Percentiles rank a stretch among this genome's conserved stretches.
These are phyloP conservation scores for Sporisorium sorghi DNA, from an alignment of 1,284 basidiomycete species.

Conservation along the genomic window DNA sequence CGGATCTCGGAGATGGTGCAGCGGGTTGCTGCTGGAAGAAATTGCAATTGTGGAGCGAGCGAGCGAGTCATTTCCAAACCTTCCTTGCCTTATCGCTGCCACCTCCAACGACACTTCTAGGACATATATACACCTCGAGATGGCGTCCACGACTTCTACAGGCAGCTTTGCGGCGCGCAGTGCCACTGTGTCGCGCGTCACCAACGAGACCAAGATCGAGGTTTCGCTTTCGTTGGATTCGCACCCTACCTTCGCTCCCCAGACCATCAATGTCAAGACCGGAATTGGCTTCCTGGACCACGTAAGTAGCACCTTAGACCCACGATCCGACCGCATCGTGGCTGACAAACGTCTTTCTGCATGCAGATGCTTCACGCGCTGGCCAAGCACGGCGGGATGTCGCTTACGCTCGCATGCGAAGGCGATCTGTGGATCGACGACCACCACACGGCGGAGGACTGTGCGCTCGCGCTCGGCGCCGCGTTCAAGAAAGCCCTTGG, in stretches of 20 bases:
- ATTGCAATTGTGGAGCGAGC: constrained; percentile 14
- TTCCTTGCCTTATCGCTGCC: constrained; percentile 16
- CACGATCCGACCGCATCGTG: not conserved
- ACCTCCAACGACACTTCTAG: constrained; percentile 1
- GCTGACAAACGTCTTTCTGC: not conserved
- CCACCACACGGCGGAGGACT: constrained; percentile 97
- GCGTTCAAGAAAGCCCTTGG: constrained; percentile 97
- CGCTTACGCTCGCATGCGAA: constrained; percentile 86
- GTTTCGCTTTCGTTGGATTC: constrained; percentile 86
- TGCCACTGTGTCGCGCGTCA: constrained; percentile 85
- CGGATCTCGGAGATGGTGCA: constrained; percentile 11
- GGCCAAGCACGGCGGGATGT: constrained; percentile 71
- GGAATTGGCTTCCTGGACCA: constrained; percentile 99
- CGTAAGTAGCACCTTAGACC: constrained; percentile 73
- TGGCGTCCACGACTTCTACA: constrained; percentile 23
- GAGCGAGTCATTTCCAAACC: constrained; percentile 22
- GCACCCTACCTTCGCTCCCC: constrained; percentile 76
- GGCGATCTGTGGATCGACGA: constrained; percentile 99
- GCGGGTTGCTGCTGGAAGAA: constrained; percentile 6
- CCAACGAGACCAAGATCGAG: constrained; percentile 90
- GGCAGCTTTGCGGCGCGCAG: constrained; percentile 65
- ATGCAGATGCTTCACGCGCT: constrained; percentile 69
- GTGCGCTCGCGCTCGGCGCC: constrained; percentile 88
- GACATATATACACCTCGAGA: constrained; percentile 1
- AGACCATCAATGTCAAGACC: constrained; percentile 87